Evolutionary conservation across 1,284 basidiomycete species (phyloP), one percentile per base, ranked within the genome.

Genomic region (Hemileia vastatrix): DNA sequence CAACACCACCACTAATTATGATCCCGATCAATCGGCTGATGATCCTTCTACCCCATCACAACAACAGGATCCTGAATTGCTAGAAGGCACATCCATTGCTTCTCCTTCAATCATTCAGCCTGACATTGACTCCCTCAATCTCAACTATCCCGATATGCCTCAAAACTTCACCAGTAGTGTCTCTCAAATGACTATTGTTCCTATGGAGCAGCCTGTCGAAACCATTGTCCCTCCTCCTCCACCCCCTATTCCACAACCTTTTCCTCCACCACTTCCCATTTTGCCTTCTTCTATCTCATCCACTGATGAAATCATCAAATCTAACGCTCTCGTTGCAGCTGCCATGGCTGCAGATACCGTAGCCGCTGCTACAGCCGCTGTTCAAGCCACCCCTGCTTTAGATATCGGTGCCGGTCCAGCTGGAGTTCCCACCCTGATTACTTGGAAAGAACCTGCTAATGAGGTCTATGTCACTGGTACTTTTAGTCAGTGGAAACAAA

Each of bases 391-490:
- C 8, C 53, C 52, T 24, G 60, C 60, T 2, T 47, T 74, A 19
- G 72, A 74, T 56, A 57, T 74, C 6, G 72, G 72, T 0, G 72
- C 72, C 15, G 72, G 72, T 1, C 54, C 59, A 13, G 66, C 67
- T 4, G 72, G 72, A n/a, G 70, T 74, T 1, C 67, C 72, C 36
- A 74, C 72, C 1, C 27, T 74, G 53, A 66, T 74, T 45, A 72
- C 71, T 53, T 74, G 72, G 72, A 72, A 69, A 33, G 60, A 62
- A 55, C 60, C 60, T 8, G 60, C 60, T 40, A 77, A 77, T 65
- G 72, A 74, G 45, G 81, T 83, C 3, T 81, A 77, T 65, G 81
- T 83, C 4, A 81, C 81, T 0, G 81, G 82, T n/a, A 82, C 81
- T 2, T 80, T 82, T 72, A 80, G 81, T 15, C 80, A 80, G 62